phyloP scores from a whole-genome alignment of 2,329 filamentous ascomycete genomes.

The Sphaceloma murrayae region DNA sequence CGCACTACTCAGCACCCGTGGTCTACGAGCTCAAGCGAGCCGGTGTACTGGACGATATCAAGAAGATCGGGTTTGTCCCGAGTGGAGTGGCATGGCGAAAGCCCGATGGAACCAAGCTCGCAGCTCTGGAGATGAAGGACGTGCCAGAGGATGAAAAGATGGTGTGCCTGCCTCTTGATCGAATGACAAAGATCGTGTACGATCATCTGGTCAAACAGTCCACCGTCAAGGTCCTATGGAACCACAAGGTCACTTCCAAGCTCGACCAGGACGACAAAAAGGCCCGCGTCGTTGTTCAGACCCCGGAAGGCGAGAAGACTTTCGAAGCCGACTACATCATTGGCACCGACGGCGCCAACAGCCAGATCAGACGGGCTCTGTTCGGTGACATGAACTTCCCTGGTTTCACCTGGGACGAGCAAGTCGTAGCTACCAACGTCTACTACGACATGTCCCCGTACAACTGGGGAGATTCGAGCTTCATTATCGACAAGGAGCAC shows the following conservation, averaged over 20 bases:
- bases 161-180: slow-evolving; percentile 20
- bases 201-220: slow-evolving; percentile 19
- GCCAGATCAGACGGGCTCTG: slow-evolving; percentile 20
- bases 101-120: slow-evolving; percentile 19
- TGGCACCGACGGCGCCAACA: slow-evolving; percentile 20
- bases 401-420: slow-evolving; percentile 22
- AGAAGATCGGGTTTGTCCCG: slow-evolving; percentile 18
- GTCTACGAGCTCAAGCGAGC: slow-evolving; percentile 31
- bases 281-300: slow-evolving; percentile 21
- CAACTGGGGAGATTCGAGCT: slow-evolving; percentile 16
- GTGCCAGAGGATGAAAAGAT: slow-evolving; percentile 16
- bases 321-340: slow-evolving; percentile 20
- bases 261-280: slow-evolving; percentile 21
- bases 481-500: slow-evolving; percentile 22
- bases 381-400: slow-evolving; percentile 21
- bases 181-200: slow-evolving; percentile 21
- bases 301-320: slow-evolving; percentile 18
- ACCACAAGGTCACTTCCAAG: slow-evolving; percentile 19
- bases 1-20: slow-evolving; percentile 34
- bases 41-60: slow-evolving; percentile 28
- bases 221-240: slow-evolving; percentile 18
- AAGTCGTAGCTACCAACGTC: slow-evolving; percentile 33
- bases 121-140: slow-evolving; percentile 17
- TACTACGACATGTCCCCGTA: slow-evolving; percentile 15
- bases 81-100: slow-evolving; percentile 21